These are phyloP conservation scores for Myrica gale DNA, from an alignment of 306 rosid genomes.

Conservation along the genomic window DNA sequence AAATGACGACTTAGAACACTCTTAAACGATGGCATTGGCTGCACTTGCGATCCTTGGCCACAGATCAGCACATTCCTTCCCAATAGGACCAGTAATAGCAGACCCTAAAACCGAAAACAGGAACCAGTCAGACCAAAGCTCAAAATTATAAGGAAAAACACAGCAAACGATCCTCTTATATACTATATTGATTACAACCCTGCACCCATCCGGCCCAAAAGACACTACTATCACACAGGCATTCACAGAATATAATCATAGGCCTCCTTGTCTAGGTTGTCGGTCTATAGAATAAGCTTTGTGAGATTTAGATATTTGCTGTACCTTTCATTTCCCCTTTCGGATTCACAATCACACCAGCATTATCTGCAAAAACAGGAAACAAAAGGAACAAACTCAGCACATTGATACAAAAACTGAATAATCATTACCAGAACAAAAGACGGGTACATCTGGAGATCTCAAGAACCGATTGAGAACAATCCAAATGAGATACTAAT, in stretches of 20 bases:
- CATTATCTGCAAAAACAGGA: conserved; percentile 36
- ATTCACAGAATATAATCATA: too few relatives aligned
- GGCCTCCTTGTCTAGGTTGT: too few relatives aligned
- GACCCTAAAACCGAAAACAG: conserved; percentile 36
- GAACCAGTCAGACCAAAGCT: neutral
- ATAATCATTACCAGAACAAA: too few relatives aligned
- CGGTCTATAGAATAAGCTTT: too few relatives aligned
- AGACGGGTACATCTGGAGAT: too few relatives aligned
- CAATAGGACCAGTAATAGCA: conserved; percentile 58
- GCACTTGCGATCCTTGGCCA: conserved; percentile 64
- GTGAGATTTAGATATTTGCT: too few relatives aligned
- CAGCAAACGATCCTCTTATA: too few relatives aligned
- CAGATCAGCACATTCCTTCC: conserved; percentile 64
- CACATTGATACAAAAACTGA: too few relatives aligned
- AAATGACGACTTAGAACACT: neutral
- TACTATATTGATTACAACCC: too few relatives aligned
- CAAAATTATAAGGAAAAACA: neutral
- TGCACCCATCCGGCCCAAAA: too few relatives aligned
- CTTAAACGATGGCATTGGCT: conserved; percentile 54
- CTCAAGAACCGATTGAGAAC: too few relatives aligned
- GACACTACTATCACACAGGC: too few relatives aligned
- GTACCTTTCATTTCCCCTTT: conserved; percentile 65
- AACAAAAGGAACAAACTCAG: neutral
- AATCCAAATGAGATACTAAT: neutral
- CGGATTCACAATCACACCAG: conserved; percentile 58